phyloP scores from a whole-genome alignment of 1,284 basidiomycete genomes.

The Ganoderma sinense region DNA sequence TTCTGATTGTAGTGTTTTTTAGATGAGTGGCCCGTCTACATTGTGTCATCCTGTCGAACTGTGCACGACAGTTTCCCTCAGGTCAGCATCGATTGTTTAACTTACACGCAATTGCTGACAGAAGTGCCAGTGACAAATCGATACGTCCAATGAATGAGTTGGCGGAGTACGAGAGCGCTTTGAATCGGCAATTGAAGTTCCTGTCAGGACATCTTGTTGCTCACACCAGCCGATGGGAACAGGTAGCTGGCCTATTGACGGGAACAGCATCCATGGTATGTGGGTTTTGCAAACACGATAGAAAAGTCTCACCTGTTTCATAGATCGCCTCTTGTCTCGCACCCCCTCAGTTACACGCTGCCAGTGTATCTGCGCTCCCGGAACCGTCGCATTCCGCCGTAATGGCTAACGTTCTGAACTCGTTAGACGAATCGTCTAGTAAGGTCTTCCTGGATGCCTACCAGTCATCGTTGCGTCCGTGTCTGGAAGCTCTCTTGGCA shows the following conservation, averaged over 20 bases:
- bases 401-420: background rate
- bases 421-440: conserved; percentile 22
- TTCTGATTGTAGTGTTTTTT: background rate
- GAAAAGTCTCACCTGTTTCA: background rate
- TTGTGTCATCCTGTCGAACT: conserved; percentile 40
- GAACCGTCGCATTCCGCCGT: background rate
- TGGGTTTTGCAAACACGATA: background rate
- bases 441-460: conserved; percentile 20
- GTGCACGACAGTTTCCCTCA: conserved; percentile 30
- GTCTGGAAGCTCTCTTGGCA: conserved; percentile 12
- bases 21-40: conserved; percentile 37
- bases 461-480: conserved; percentile 20
- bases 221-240: conserved; percentile 16
- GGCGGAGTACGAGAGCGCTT: conserved; percentile 26
- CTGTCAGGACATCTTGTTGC: conserved; percentile 16
- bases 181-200: conserved; percentile 32
- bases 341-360: conserved; percentile 18
- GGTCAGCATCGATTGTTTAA: conserved; percentile 31
- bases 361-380: background rate
- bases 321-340: conserved; percentile 53
- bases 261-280: conserved; percentile 31
- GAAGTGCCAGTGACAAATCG: conserved; percentile 31
- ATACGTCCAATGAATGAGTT: conserved; percentile 31
- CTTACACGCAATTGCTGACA: background rate
- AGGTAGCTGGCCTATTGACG: conserved; percentile 24